Conservation (phyloP, 2,329 filamentous ascomycete genomes). For the Neopestalotiopsis clavispora region DNA sequence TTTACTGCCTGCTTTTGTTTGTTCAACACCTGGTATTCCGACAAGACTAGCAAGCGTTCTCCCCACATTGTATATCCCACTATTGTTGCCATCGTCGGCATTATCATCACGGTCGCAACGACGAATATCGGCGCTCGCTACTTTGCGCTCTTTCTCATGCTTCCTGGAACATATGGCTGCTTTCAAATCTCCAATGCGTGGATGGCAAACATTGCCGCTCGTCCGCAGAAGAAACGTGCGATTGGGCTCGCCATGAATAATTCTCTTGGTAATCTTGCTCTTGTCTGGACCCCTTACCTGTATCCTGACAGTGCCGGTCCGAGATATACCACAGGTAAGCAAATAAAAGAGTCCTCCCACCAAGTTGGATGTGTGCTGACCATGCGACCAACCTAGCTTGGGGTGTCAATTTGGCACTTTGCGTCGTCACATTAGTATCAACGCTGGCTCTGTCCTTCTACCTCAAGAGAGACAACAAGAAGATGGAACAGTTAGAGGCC, state of each 20-base stretch:
- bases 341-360: conserved; percentile 23
- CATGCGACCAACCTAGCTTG: conserved; percentile 15
- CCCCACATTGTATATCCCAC: conserved; percentile 28
- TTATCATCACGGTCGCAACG: conserved; percentile 31
- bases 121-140: conserved; percentile 27
- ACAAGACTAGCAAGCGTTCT: conserved; percentile 30
- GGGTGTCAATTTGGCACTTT: conserved; percentile 26
- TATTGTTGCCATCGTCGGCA: conserved; percentile 24
- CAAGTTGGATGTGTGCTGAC: conserved; percentile 27
- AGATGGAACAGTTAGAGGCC: conserved; percentile 15
- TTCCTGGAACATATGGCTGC: conserved; percentile 27
- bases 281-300: conserved; percentile 32
- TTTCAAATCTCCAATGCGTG: conserved; percentile 33
- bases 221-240: conserved; percentile 31
- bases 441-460: conserved; percentile 15
- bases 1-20: conserved; percentile 34
- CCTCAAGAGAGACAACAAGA: conserved; percentile 23
- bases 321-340: conserved; percentile 28
- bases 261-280: conserved; percentile 30
- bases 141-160: conserved; percentile 30
- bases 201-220: conserved; percentile 33
- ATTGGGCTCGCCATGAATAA: conserved; percentile 33
- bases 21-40: conserved; percentile 36
- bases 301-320: conserved; percentile 28
- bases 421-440: conserved; percentile 46